Base-by-base conservation (phyloP, 129 eudicot species). In the Tagetes erecta region DNA sequence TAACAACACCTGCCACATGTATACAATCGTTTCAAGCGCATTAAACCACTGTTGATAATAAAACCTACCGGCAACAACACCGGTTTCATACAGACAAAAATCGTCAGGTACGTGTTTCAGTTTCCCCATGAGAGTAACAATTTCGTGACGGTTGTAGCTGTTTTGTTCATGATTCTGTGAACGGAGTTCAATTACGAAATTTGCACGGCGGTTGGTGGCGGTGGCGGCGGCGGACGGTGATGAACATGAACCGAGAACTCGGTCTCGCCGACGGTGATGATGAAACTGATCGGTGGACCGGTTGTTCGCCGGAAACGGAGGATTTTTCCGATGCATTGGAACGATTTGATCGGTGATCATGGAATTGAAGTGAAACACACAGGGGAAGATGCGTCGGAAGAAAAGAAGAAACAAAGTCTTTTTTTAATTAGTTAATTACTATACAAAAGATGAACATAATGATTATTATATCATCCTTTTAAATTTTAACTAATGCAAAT, bases 21-120 rank as follows among this genome's bases (percentile, higher is more conserved):
- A 38, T 1, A 81, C 88, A 37, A 83, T 11, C 0, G 95, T 77
- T 6, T 83, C 86, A 3, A 81, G 70, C n/a, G 85, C 92, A 59
- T 72, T 84, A 8, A 74, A 59, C 98, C 98, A 93, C 81, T 82
- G 84, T 64, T 69, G 57, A 41, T 83, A 89, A 63, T 8, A 80
- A 36, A 89, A 70, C 56, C 83, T 77, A 3, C 56, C 84, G 9
- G 71, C 81, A 46, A 72, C 63, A 0, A 10, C 33, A 3, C 87
- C 83, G 1, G 38, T 5, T 4, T 64, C 68, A 1, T 45, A 9
- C 4, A 79, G 38, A 35, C 8, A n/a, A n/a, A 69, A 50, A 0
- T 50, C 76, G 14, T 77, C 79, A 44, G 92, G 87, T 1, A 3
- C 14, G 37, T 52, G 69, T 40, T 59, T 45, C 37, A 87, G 64